These are phyloP conservation scores for Aspergillus asperescens DNA, from an alignment of 495 filamentous ascomycete genomes.

Conservation along the genomic window DNA sequence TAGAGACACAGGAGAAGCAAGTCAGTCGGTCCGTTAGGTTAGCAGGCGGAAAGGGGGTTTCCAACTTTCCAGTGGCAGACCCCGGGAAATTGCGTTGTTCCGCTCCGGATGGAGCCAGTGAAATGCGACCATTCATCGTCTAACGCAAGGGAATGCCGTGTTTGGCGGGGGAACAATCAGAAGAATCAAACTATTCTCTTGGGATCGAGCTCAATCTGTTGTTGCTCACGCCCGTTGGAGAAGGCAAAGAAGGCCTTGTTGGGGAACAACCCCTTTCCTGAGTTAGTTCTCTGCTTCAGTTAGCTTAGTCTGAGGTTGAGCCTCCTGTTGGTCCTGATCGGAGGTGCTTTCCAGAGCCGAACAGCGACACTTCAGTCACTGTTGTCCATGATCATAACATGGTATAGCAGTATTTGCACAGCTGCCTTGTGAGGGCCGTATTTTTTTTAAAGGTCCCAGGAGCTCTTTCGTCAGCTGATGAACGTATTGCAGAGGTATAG, in stretches of 20 bases:
- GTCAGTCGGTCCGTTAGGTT: conserved; percentile 19
- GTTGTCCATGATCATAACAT: not conserved
- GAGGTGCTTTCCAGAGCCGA: not conserved
- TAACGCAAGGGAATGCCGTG: conserved; percentile 7
- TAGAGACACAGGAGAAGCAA: conserved; percentile 23
- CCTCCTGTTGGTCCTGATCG: not conserved
- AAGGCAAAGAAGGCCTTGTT: not conserved
- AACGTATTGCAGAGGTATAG: not conserved
- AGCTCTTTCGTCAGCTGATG: not conserved
- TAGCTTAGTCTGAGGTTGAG: conserved; percentile 1
- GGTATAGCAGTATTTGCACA: not conserved
- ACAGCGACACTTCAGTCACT: not conserved
- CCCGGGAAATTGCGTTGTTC: not conserved
- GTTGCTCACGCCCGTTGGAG: not conserved
- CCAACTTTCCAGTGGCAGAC: conserved; percentile 5
- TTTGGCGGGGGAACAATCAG: conserved; percentile 15
- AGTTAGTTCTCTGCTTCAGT: conserved; percentile 1
- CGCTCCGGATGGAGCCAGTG: conserved; percentile 13
- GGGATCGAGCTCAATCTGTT: not conserved
- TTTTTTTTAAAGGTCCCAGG: not conserved
- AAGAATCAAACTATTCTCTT: not conserved
- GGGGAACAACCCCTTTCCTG: not conserved
- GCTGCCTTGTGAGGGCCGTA: too few species aligned
- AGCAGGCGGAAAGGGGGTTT: conserved; percentile 20
- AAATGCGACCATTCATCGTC: conserved; percentile 15